Evolutionary conservation across 768 basidiomycete species (phyloP), one percentile per base, ranked within the genome.

Genomic region (Tylopilus sp.): DNA sequence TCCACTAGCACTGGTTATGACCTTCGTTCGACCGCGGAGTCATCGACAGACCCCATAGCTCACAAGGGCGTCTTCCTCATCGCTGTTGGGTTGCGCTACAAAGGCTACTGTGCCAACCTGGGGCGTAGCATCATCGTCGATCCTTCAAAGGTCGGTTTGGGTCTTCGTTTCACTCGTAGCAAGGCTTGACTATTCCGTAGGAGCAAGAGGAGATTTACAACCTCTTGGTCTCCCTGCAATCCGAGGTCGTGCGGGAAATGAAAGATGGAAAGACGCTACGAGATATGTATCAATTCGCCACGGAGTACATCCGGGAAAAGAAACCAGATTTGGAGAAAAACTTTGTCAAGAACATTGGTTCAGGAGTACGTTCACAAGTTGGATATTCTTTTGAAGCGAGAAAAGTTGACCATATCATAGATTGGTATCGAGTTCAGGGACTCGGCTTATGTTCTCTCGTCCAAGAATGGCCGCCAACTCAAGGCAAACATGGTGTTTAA

Each of bases 391-490:
- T 28, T 41, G 12, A 11, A 6, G 31, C 6, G 12, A 11, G 22
- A 6, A 6, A 36, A 36, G 21, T 34, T 56, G 34, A 62, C 30
- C 19, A 13, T 31, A 33, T 42, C 21, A n/a, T 61, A 98, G 95
- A 98, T 86, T 69, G 96, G 96, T 7, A 83, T 98, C 66, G 96
- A 99, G 69, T 98, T 95, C 73, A 84, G 94, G 37, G 96, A 99
- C 65, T 83, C 87, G 11, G 76, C 84, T 0, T 97, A 94, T 67
- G 72, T 94, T 13, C 74, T 98, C 33, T 87, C 87, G 6, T 57
- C 84, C 9, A 98, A 96, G 74, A 96, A 92, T 62, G 72, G 72
- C 8, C 84, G 87, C 11, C 72, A 72, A 14, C 67, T 98, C 45
- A 84, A 81, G 63, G 74, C 84, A 48, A 85, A 86, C 63, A 97